Evolutionary conservation across 1,284 basidiomycete species (phyloP), one percentile per base, ranked within the genome.

Genomic region (Tremellales sp.): DNA sequence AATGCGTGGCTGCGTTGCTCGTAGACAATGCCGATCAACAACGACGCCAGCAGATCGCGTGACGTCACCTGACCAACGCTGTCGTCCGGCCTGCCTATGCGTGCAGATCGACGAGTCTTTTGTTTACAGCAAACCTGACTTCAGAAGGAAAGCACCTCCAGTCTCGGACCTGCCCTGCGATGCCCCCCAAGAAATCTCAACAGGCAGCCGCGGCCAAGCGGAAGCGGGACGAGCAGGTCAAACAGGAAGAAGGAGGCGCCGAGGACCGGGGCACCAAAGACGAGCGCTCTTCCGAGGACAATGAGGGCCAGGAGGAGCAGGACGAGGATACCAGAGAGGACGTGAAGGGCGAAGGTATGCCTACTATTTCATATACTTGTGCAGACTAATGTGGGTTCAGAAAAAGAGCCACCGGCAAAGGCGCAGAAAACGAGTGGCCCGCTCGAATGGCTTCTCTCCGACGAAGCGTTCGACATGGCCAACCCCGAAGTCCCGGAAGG

Each of bases 381-480:
- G 15, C 22, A 33, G 33, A 43, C 6, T 15, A 15, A 6, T 17
- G 45, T 22, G 15, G 13, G 31, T n/a, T 24, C 3, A 12, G 15
- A 42, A 22, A 24, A 25, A 33, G 49, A 49, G 35, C 54, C 50
- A 4, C 54, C 51, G 8, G 11, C 15, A 6, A 52, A 53, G 37
- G 36, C 47, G 12, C 6, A 26, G 21, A 56, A 50, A 26, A 49
- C 29, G 17, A 17, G 15, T 4, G 15, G 15, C 15, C 33, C 51
- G 12, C 40, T 65, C 1, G 56, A 61, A 19, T 65, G 54, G 46
- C 53, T 65, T 2, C 44, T 65, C 12, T 55, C 52, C 21, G 55
- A 59, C 40, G 60, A 62, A 45, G 57, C 57, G 10, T 61, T 58
- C 52, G 46, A 61, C 21, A 43, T 58, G 35, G 56, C 63, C 42